Evolutionary conservation across 305 asterid species (phyloP).

Genomic region (Caryopteris hybrid): DNA sequence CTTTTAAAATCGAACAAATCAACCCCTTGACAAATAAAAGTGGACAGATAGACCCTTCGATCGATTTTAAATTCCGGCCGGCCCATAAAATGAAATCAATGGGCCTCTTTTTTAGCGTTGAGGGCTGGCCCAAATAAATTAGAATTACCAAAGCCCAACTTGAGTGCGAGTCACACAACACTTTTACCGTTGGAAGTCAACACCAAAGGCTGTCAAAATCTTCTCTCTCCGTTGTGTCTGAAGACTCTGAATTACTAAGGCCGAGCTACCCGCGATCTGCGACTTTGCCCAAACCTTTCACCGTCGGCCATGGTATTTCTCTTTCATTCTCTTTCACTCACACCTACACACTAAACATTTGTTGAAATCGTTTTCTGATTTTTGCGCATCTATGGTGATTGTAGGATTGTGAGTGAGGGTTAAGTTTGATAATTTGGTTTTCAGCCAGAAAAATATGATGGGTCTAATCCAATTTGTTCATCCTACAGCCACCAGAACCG

Average conservation of each 20-base stretch:
- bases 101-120: neutral
- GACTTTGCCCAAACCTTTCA: neutral
- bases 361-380: neutral
- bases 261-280: conserved; percentile 16
- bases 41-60: too few relatives aligned
- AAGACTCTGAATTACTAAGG: conserved; percentile 1
- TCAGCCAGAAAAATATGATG: neutral
- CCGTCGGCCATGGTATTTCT: conserved; percentile 21
- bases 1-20: too few relatives aligned
- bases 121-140: neutral
- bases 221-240: neutral
- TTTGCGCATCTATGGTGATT: neutral
- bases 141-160: neutral
- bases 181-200: neutral
- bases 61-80: too few relatives aligned
- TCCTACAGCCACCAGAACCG: neutral
- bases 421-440: neutral
- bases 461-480: neutral
- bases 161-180: neutral
- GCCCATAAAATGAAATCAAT: neutral
- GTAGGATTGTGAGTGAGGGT: neutral
- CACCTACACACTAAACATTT: neutral
- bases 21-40: too few relatives aligned
- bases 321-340: neutral
- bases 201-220: neutral